These are phyloP conservation scores for Trichosporon asahii DNA, from an alignment of 1,284 basidiomycete genomes.

Conservation along the genomic window DNA sequence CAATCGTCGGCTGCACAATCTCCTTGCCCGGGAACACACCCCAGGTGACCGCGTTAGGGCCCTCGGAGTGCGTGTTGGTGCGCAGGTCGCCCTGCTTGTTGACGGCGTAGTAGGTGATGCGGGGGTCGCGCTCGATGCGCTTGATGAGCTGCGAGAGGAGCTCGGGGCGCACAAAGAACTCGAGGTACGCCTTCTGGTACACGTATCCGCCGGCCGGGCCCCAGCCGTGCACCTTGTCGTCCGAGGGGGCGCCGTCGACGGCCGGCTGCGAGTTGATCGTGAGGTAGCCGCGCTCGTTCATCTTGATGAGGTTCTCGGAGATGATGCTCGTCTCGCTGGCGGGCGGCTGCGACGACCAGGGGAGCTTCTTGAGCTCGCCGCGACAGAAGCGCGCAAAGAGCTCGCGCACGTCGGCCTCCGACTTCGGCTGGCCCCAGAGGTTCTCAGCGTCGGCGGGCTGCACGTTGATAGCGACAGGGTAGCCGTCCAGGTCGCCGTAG, in stretches of 20 bases:
- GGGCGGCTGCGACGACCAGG: conserved; percentile 91
- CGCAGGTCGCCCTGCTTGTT: conserved; percentile 75
- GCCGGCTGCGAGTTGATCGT: conserved; percentile 99
- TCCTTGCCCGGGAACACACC: conserved; percentile 98
- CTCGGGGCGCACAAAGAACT: conserved; percentile 83
- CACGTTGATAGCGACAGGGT: conserved; percentile 81
- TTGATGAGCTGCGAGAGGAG: conserved; percentile 72
- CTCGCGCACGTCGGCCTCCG: conserved; percentile 57
- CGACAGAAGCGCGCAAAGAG: conserved; percentile 81
- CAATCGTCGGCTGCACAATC: conserved; percentile 96
- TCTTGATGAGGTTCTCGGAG: conserved; percentile 68
- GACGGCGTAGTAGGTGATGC: conserved; percentile 90
- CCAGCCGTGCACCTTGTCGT: conserved; percentile 87
- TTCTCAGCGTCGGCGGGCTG: conserved; percentile 64
- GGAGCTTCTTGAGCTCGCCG: conserved; percentile 68
- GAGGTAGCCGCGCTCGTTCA: conserved; percentile 87
- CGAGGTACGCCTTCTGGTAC: conserved; percentile 98
- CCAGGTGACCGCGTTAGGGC: conserved; percentile 98
- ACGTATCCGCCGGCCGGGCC: conserved; percentile 86
- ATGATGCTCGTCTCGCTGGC: conserved; percentile 84
- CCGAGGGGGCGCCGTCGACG: conserved; percentile 84
- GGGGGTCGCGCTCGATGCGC: conserved; percentile 80
- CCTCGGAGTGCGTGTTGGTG: conserved; percentile 91
- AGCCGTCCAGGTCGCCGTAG: conserved; percentile 94
- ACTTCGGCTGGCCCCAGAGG: conserved; percentile 81